phyloP scores from a whole-genome alignment of 495 filamentous ascomycete species.

The Daldinia concentrica region DNA sequence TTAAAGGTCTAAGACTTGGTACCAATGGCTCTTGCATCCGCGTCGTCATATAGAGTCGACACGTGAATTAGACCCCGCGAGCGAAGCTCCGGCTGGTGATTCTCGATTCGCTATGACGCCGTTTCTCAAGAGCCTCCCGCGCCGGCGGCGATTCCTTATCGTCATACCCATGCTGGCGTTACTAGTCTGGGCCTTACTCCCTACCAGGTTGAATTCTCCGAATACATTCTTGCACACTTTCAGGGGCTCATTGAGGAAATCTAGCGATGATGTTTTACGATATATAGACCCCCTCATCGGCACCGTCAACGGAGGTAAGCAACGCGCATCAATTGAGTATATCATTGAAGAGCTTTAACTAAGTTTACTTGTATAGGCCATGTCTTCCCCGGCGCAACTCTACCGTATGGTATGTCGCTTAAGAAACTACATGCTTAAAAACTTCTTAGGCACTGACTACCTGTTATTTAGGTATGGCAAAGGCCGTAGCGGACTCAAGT shows the following conservation, averaged over 20 bases:
- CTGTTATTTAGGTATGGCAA: conserved; percentile 64
- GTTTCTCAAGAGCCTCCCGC: conserved; percentile 48
- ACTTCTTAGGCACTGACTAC: conserved; percentile 10
- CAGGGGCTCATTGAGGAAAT: conserved; percentile 27
- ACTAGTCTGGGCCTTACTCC: conserved; percentile 43
- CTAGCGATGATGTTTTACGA: conserved; percentile 47
- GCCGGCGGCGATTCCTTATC: conserved; percentile 49
- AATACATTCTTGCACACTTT: conserved; percentile 28
- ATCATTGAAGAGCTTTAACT: conserved; percentile 2
- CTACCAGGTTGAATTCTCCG: conserved; percentile 47
- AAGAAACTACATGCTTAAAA: neutral
- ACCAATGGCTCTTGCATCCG: conserved; percentile 23
- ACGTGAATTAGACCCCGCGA: conserved; percentile 17
- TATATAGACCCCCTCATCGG: conserved; percentile 68
- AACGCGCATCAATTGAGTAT: neutral
- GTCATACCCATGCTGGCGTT: conserved; percentile 41
- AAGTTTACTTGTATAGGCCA: conserved; percentile 53
- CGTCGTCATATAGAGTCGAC: conserved; percentile 13
- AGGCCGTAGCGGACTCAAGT: conserved; percentile 69
- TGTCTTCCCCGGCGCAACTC: conserved; percentile 75
- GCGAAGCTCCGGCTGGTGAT: conserved; percentile 14
- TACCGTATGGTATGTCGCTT: conserved; percentile 67
- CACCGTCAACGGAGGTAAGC: conserved; percentile 66
- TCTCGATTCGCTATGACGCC: conserved; percentile 39
- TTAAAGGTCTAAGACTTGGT: conserved; percentile 11